Conservation (phyloP, 345 rosid species). For the Salix arbutifolia region DNA sequence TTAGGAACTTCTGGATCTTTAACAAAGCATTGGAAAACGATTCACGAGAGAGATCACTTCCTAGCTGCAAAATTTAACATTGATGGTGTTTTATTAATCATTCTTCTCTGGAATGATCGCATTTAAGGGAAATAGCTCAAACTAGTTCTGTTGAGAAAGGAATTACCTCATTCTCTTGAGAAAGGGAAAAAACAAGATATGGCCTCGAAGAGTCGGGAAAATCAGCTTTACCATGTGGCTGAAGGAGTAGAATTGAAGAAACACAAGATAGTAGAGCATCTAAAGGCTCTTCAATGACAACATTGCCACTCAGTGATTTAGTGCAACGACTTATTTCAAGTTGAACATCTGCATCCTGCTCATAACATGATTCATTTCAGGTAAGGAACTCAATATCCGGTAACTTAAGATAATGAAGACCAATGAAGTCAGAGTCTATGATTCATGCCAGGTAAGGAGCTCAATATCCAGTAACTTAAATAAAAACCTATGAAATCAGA, state of each 20-base stretch:
- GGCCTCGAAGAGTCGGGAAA: conserved; percentile 46
- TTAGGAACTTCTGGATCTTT: conserved; percentile 49
- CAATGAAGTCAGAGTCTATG: background rate
- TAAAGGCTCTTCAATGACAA: conserved; percentile 62
- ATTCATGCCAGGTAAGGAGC: conserved; percentile 1
- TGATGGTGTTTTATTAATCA: background rate
- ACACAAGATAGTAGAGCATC: conserved; percentile 70
- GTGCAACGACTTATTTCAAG: conserved; percentile 50
- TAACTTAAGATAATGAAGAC: background rate
- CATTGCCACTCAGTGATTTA: conserved; percentile 46
- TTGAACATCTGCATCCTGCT: conserved; percentile 55
- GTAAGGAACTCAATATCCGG: background rate
- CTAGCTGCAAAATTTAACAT: conserved; percentile 39
- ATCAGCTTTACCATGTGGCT: conserved; percentile 43
- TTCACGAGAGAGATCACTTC: conserved; percentile 44
- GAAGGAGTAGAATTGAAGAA: conserved; percentile 70
- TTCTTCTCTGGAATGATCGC: conserved; percentile 2
- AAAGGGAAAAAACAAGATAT: conserved; percentile 77
- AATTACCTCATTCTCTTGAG: conserved; percentile 76
- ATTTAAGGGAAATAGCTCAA: no score
- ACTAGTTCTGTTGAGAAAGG: no score
- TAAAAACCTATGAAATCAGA: conserved; percentile 2
- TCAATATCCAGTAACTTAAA: background rate
- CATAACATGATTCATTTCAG: conserved; percentile 11
- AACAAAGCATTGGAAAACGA: conserved; percentile 51